Conservation (phyloP, 306 rosid species). For the Quercus ilex region DNA sequence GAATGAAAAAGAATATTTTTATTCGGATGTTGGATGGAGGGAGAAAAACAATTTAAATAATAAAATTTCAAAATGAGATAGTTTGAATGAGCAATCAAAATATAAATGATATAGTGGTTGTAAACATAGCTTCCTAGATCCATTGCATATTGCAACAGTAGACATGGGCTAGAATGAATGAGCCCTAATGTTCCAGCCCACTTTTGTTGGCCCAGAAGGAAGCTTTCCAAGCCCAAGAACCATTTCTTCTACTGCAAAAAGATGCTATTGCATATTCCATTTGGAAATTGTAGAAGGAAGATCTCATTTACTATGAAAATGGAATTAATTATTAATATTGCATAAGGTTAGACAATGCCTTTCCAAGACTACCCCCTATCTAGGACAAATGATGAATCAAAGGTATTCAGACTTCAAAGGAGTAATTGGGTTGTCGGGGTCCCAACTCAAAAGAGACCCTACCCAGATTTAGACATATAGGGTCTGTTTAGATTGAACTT, state of each 20-base stretch:
- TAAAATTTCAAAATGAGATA: too few relatives aligned
- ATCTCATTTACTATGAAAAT: not conserved
- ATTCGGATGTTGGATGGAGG: too few relatives aligned
- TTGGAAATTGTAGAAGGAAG: not conserved
- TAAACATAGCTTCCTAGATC: too few relatives aligned
- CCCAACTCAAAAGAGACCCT: not conserved
- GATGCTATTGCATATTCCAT: not conserved
- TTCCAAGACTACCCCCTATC: not conserved
- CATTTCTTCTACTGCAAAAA: not conserved
- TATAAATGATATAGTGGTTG: too few relatives aligned
- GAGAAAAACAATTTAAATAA: too few relatives aligned
- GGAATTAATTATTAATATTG: not conserved
- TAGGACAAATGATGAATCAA: not conserved
- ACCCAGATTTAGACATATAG: not conserved
- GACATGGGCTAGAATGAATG: too few relatives aligned
- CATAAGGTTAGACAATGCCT: not conserved
- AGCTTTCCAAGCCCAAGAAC: not conserved
- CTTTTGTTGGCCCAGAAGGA: too few relatives aligned
- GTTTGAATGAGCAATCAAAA: too few relatives aligned
- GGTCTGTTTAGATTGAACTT: too few relatives aligned
- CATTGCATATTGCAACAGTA: too few relatives aligned
- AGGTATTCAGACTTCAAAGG: not conserved
- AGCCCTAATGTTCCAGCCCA: too few relatives aligned
- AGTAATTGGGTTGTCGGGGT: conserved; percentile 11
- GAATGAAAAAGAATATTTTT: too few relatives aligned